phyloP scores from a whole-genome alignment of 805 yeast genomes.

The Lachancea nothofagi region DNA sequence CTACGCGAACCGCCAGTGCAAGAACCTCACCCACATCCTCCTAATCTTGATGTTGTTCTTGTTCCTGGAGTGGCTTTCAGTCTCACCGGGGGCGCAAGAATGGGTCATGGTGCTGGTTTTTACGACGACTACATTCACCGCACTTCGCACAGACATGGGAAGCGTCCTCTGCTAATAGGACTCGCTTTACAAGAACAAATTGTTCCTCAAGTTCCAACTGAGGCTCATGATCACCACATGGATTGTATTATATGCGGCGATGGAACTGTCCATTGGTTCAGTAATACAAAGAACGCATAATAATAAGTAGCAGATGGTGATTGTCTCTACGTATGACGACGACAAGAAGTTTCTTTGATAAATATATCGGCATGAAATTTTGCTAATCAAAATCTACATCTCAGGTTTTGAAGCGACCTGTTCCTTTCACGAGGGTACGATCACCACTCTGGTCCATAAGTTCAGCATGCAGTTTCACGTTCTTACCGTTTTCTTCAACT shows the following conservation, averaged over 20 bases:
- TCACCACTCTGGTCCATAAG: constrained; percentile 49
- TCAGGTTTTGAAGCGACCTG: constrained; percentile 38
- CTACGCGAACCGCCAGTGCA: constrained; percentile 57
- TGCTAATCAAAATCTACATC: not conserved
- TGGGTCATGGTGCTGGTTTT: constrained; percentile 93
- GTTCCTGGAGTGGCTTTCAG: constrained; percentile 83
- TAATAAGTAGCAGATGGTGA: not conserved
- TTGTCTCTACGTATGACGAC: not conserved
- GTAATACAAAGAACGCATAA: too few relatives aligned
- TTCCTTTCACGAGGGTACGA: constrained; percentile 51
- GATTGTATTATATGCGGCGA: constrained; percentile 30
- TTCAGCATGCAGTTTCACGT: constrained; percentile 38
- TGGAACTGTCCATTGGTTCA: constrained; percentile 30
- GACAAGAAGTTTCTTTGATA: not conserved
- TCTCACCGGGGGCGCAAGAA: constrained; percentile 39
- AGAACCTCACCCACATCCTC: constrained; percentile 26
- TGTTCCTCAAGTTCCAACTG: constrained; percentile 21
- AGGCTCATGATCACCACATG: constrained; percentile 29
- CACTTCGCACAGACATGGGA: constrained; percentile 30
- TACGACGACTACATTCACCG: constrained; percentile 72
- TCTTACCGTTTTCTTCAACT: constrained; percentile 29
- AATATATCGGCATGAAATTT: not conserved
- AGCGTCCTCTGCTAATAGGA: constrained; percentile 28
- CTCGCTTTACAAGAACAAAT: constrained; percentile 29
- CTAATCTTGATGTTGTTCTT: constrained; percentile 58